Evolutionary conservation across 352 stramenopile species (phyloP), one percentile per base, ranked within the genome.

Genomic region (Pythium monospermum): DNA sequence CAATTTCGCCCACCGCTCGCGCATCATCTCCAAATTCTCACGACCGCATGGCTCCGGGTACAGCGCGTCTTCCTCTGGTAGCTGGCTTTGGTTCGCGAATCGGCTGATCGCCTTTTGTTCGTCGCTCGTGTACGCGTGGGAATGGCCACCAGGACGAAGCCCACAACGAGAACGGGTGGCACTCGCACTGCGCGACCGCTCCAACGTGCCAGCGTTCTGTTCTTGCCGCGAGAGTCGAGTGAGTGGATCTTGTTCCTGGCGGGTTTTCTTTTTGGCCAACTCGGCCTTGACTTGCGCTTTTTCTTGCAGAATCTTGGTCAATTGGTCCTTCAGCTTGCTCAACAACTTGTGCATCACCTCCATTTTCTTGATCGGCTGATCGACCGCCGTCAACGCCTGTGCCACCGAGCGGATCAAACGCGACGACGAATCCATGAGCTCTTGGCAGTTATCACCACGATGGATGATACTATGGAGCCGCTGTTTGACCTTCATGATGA

Each of bases 331-430:
- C 35, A 97, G 89, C 39, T 86, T 85, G 31, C 97, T 87, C 22
- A 99, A 75, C 51, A 92, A 49, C 45, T 96, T 89, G 66, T 95
- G 84, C 80, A 95, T 93, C 21, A 85, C 64, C 19, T 87, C 79
- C 84, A 95, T 93, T 57, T 95, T 95, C 64, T 90, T 88, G 61
- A 98, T 98, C 8, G 98, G 96, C 57, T 99, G 78, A 44, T 91
- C 82, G 28, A 95, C 81, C 22, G 83, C 76, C 13, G 73, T 64
- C 10, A 95, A 59, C 19, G 84, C 82, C 40, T 87, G 69, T 0
- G 82, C 84, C 15, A 95, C 83, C 11, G 81, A 93, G 12, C 82
- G 84, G 55, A 91, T 88, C 6, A 93, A 64, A 10, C 68, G 76
- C 32, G 82, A 92, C 27, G 87, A 70, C 8, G 83, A 91, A 22